phyloP scores from a whole-genome alignment of 805 yeast species.

The Pachysolen tannophilus region DNA sequence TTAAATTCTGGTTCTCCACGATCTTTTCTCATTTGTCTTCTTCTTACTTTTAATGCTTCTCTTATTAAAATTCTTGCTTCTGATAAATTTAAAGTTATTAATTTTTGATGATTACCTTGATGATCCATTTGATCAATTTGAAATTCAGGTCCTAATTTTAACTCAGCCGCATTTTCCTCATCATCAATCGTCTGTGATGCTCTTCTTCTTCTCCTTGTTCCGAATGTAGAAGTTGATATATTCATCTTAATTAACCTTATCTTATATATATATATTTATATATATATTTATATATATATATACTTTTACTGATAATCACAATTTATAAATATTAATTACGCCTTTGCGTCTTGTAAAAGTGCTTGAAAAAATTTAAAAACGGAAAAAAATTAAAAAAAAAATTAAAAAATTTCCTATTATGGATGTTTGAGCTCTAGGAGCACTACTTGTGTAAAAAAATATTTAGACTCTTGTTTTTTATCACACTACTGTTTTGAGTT shows the following conservation, averaged over 20 bases:
- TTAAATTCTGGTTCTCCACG: slow-evolving; percentile 8
- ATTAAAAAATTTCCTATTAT: no score
- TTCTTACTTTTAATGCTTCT: slow-evolving; percentile 78
- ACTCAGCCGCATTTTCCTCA: slow-evolving; percentile 85
- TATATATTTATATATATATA: no score
- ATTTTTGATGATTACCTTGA: slow-evolving; percentile 66
- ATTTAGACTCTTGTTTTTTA: no score
- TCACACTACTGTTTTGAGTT: no score
- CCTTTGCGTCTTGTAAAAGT: no score
- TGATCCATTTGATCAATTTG: slow-evolving; percentile 73
- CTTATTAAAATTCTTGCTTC: slow-evolving; percentile 88
- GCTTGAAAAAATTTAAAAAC: no score
- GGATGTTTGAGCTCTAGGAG: no score
- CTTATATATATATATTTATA: neutral
- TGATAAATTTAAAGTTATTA: slow-evolving; percentile 79
- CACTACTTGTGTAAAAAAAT: no score
- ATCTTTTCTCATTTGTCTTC: slow-evolving; percentile 22
- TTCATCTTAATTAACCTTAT: slow-evolving; percentile 45
- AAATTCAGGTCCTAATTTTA: slow-evolving; percentile 91
- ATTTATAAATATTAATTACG: no score
- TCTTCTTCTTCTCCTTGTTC: slow-evolving; percentile 63
- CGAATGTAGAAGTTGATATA: slow-evolving; percentile 81
- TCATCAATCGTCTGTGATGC: slow-evolving; percentile 60
- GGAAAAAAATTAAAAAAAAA: no score
- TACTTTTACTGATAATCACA: no score